Percentiles rank a stretch among this genome's conserved stretches.
Evolutionary conservation across 805 yeast genomes (phyloP).

Genomic region (Lipomyces mesembrius): DNA sequence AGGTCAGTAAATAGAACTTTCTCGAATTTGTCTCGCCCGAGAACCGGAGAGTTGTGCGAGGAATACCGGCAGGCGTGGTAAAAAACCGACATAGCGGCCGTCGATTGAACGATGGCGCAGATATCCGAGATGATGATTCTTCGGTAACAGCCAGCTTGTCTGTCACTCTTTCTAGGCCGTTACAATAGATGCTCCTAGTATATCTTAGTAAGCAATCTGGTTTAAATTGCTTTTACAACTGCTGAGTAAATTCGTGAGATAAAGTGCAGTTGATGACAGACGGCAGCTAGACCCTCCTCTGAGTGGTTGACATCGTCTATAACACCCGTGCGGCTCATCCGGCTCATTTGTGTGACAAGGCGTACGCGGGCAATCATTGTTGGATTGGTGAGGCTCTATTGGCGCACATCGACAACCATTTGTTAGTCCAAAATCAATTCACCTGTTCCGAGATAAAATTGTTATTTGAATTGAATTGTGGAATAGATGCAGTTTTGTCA

Average conservation of each 20-base stretch:
- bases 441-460: neutral
- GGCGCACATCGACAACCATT: neutral
- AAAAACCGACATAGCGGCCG: conserved; percentile 20
- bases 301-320: too few species aligned
- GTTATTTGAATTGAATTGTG: neutral
- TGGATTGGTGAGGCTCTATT: too few species aligned
- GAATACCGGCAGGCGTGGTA: conserved; percentile 17
- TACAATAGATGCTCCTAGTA: neutral
- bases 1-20: conserved; percentile 36
- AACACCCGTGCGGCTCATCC: neutral
- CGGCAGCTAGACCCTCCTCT: neutral
- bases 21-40: too few species aligned
- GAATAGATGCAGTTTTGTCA: neutral
- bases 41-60: neutral
- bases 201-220: neutral
- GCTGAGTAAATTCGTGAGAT: neutral
- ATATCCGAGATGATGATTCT: neutral
- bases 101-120: conserved; percentile 11
- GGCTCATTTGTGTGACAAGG: too few species aligned
- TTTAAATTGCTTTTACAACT: neutral
- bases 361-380: too few species aligned
- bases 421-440: too few species aligned
- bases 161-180: neutral
- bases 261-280: neutral
- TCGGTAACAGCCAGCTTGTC: conserved; percentile 9